Evolutionary conservation across 768 basidiomycete species (phyloP), one percentile per base, ranked within the genome.

Genomic region (Suillus decipiens): DNA sequence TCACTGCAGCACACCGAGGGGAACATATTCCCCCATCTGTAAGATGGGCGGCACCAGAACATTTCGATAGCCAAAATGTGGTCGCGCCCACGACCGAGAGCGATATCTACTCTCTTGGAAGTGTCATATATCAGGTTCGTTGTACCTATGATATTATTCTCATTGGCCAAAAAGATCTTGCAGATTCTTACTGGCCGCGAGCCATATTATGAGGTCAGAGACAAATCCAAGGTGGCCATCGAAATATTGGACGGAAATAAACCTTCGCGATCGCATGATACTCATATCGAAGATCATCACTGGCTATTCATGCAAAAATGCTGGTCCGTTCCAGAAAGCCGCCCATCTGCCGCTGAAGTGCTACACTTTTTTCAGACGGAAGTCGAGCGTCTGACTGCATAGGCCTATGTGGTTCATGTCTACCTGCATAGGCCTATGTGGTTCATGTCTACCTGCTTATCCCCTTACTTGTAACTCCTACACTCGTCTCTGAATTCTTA

Each of bases 11-110:
- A 22, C 47, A 42, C 37, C 51, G 12, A 45, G 28, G 54, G 19
- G 42, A 36, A 22, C 17, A 59, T 39, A 24, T 65, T 33, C 14
- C 54, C 11, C 15, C 41, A 24, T 55, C 64, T 14, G 28, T 65
- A 24, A 37, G 63, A n/a, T 64, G 63, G 63, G 33, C 37, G 10
- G 65, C 65, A 1, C 59, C 63, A 12, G 65, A 66, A 55, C 22
- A 47, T 15, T 45, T 61, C 15, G 41, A 47, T 6, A 57, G 15
- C 28, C 15, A 39, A 17, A 9, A 45, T 5, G 45, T 53, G 1
- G 28, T 36, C 4, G 33, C 17, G 1, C 63, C 63, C 12, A 64
- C 28, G 15, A 37, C 37, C 6, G 17, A 36, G 33, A 60, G 45
- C 19, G 54, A 66, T 17, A 9, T 64, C 1, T 66, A 64, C 37